phyloP scores from a whole-genome alignment of 768 basidiomycete genomes.

The Naematelia aurantialba region DNA sequence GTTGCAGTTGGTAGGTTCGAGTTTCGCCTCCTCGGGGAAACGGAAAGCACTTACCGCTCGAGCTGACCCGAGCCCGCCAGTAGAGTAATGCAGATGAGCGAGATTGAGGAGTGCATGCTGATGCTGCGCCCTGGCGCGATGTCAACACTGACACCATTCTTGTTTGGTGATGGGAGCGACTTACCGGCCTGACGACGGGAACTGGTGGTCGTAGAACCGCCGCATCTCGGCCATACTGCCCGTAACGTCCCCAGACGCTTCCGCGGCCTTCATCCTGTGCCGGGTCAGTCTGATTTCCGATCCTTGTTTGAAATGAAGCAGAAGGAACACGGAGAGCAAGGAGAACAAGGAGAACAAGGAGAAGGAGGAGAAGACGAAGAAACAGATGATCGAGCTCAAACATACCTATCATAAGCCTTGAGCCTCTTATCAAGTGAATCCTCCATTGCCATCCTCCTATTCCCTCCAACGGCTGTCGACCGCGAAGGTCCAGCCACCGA shows the following conservation, averaged over 20 bases:
- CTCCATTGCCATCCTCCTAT: constrained; percentile 31
- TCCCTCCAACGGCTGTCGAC: not conserved
- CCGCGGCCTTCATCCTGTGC: constrained; percentile 18
- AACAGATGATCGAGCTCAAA: too few relatives aligned
- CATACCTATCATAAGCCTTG: constrained; percentile 41
- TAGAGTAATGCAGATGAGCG: constrained; percentile 44
- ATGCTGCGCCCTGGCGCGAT: constrained; percentile 38
- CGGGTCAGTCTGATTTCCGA: too few relatives aligned
- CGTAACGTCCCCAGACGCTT: constrained; percentile 42
- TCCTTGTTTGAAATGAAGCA: too few relatives aligned
- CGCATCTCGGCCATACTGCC: constrained; percentile 38
- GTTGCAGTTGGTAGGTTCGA: too few relatives aligned
- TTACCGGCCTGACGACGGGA: constrained; percentile 36
- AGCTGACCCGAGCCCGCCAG: constrained; percentile 42
- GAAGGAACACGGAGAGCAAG: too few relatives aligned
- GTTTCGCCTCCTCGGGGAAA: not conserved
- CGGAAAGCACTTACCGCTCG: constrained; percentile 25
- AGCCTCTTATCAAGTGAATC: constrained; percentile 39
- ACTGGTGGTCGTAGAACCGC: constrained; percentile 49
- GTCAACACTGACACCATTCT: not conserved
- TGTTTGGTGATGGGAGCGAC: constrained; percentile 3
- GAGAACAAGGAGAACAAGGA: too few relatives aligned
- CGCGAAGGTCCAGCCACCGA: constrained; percentile 5
- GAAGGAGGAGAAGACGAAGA: not conserved
- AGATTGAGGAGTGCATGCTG: constrained; percentile 50